Evolutionary conservation across 1,284 basidiomycete species (phyloP).

Genomic region (Trichosporon sp.): DNA sequence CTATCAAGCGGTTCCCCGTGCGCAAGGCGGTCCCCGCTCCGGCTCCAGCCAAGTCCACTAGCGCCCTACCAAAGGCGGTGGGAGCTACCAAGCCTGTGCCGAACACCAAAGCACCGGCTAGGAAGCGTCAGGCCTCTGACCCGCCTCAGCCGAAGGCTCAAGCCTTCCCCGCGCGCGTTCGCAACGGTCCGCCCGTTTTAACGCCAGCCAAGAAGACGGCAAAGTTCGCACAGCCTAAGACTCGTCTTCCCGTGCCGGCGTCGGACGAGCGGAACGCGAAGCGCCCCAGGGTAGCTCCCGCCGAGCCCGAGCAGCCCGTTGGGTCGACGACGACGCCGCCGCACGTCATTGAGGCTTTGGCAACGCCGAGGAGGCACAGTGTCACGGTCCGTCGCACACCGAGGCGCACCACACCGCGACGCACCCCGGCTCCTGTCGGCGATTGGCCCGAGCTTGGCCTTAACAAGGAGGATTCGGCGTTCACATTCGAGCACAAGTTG

Average conservation of each 20-base stretch:
- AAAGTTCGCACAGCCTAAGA: background rate
- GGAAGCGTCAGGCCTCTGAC: background rate
- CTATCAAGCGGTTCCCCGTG: background rate
- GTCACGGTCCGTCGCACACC: slow-evolving; percentile 3
- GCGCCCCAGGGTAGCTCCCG: background rate
- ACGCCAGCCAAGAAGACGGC: background rate
- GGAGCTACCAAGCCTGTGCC: background rate
- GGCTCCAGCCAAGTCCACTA: background rate
- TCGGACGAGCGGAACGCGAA: background rate
- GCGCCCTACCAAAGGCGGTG: background rate
- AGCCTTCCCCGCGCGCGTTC: slow-evolving; percentile 3
- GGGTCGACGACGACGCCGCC: background rate
- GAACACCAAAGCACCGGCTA: background rate
- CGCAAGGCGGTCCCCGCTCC: slow-evolving; percentile 2
- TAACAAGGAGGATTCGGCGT: background rate
- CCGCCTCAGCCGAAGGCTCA: background rate
- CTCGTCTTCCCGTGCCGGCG: background rate
- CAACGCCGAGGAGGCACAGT: background rate
- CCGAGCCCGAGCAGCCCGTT: background rate
- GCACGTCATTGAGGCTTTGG: background rate
- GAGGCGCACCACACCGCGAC: background rate
- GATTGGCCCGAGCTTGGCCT: slow-evolving; percentile 9
- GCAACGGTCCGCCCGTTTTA: slow-evolving; percentile 6
- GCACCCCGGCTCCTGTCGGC: background rate
- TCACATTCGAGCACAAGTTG: slow-evolving; percentile 7